Conservation (phyloP, 1,139 yeast genomes). For the Nakaseomyces nivariensis region DNA sequence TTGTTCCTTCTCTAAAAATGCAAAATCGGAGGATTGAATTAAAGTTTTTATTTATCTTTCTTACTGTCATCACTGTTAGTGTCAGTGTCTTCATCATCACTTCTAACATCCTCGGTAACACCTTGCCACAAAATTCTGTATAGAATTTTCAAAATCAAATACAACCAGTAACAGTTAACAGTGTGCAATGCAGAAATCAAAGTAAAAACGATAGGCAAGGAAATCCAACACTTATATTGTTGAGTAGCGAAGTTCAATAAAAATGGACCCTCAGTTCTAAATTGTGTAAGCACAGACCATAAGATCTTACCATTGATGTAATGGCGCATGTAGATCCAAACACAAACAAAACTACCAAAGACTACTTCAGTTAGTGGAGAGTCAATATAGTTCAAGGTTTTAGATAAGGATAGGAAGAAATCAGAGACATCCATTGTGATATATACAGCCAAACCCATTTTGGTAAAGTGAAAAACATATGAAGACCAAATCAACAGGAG, state of each 20-base stretch:
- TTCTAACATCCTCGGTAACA: slow-evolving; percentile 66
- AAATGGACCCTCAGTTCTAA: slow-evolving; percentile 69
- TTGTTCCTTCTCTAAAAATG: not conserved
- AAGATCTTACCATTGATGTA: slow-evolving; percentile 65
- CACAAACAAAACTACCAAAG: slow-evolving; percentile 51
- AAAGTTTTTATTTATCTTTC: slow-evolving; percentile 9
- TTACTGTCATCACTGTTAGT: slow-evolving; percentile 38
- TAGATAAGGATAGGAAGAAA: slow-evolving; percentile 71
- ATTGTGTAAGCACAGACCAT: slow-evolving; percentile 80
- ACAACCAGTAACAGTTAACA: slow-evolving; percentile 79
- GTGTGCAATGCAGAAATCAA: slow-evolving; percentile 69
- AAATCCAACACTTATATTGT: slow-evolving; percentile 89
- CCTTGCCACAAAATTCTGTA: slow-evolving; percentile 46
- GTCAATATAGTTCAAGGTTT: slow-evolving; percentile 70
- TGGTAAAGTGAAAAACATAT: slow-evolving; percentile 84
- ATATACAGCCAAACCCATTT: slow-evolving; percentile 84
- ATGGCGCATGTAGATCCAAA: slow-evolving; percentile 84
- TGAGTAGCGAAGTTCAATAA: slow-evolving; percentile 76
- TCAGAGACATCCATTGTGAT: slow-evolving; percentile 92
- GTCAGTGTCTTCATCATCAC: slow-evolving; percentile 54
- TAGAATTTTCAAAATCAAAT: slow-evolving; percentile 64
- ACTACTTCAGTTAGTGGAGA: slow-evolving; percentile 52
- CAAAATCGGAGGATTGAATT: not conserved
- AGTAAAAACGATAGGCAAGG: slow-evolving; percentile 75
- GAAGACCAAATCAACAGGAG: slow-evolving; percentile 75